Evolutionary conservation across 78 protist species (phyloP).

Genomic region (Dictyostelium firmibasis): DNA sequence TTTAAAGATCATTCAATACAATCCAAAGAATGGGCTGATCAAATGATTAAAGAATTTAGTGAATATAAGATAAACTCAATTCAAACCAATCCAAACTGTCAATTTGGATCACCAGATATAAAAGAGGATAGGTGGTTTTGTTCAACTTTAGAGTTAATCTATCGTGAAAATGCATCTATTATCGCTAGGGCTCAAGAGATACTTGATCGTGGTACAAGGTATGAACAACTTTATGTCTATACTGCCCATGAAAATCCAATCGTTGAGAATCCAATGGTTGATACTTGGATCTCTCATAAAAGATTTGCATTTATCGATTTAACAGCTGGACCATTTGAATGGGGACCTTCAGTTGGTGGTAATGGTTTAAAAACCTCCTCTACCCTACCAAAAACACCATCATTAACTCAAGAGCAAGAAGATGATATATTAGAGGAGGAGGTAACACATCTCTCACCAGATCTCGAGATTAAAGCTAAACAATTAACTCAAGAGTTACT

Average conservation of each 20-base stretch:
- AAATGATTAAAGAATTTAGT: conserved; percentile 10
- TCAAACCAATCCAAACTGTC: conserved; percentile 17
- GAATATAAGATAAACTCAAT: neutral
- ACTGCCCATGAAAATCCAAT: neutral
- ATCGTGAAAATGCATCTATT: neutral
- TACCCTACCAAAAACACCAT: conserved; percentile 41
- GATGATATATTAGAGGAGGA: neutral
- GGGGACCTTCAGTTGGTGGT: conserved; percentile 78
- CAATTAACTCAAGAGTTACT: conserved; percentile 16
- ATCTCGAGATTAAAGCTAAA: neutral
- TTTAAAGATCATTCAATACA: conserved; percentile 11
- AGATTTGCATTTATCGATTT: conserved; percentile 70
- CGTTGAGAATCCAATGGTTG: conserved; percentile 56
- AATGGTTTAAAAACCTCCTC: conserved; percentile 30
- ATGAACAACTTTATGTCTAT: conserved; percentile 12
- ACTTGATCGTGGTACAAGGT: neutral
- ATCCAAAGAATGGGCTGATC: conserved; percentile 44
- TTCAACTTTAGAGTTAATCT: neutral
- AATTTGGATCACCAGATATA: conserved; percentile 31
- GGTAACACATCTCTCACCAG: neutral
- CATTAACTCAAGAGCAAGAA: neutral
- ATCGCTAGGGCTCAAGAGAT: conserved; percentile 27
- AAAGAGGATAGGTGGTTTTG: conserved; percentile 40
- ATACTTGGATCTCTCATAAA: conserved; percentile 65
- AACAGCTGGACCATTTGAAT: conserved; percentile 77